A percentile compares a stretch with the other conserved stretches of the same genome.
Evolutionary conservation across 164 flowering plant species (phyloP).

Genomic region (Santalum album): DNA sequence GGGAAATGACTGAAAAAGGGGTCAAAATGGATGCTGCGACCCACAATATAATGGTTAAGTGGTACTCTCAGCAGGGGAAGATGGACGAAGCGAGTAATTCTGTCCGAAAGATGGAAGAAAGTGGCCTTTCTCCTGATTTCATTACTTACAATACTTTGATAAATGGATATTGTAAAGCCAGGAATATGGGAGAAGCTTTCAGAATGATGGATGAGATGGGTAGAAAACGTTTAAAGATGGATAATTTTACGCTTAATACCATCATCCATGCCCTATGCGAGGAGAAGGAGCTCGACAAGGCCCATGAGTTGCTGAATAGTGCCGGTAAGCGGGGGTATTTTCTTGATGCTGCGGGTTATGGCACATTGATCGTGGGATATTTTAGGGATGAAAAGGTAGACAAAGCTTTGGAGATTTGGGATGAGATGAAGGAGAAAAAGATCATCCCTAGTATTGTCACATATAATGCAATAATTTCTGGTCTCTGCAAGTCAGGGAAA

Average conservation of each 20-base stretch:
- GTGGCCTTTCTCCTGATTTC: conserved; percentile 52
- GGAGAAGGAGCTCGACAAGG: conserved; percentile 55
- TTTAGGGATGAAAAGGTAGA: conserved; percentile 43
- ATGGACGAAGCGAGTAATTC: conserved; percentile 51
- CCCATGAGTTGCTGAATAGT: conserved; percentile 35
- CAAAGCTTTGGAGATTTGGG: conserved; percentile 66
- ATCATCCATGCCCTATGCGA: conserved; percentile 46
- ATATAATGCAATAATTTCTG: conserved; percentile 59
- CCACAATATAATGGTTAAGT: conserved; percentile 60
- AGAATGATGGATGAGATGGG: conserved; percentile 67
- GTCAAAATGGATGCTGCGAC: conserved; percentile 40
- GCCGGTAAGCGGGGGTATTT: conserved; percentile 54
- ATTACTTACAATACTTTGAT: conserved; percentile 77
- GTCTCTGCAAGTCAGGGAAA: conserved; percentile 57
- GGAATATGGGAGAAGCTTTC: conserved; percentile 53
- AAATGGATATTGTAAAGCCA: conserved; percentile 48
- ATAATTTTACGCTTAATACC: conserved; percentile 52
- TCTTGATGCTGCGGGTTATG: conserved; percentile 70
- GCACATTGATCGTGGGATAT: conserved; percentile 64
- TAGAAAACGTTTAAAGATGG: conserved; percentile 58
- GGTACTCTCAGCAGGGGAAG: conserved; percentile 55
- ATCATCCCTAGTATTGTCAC: conserved; percentile 57
- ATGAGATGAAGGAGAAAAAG: conserved; percentile 59
- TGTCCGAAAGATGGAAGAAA: conserved; percentile 47
- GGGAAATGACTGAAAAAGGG: conserved; percentile 57